Evolutionary conservation across 179 eudicot species (phyloP), one percentile per base, ranked within the genome.

Genomic region (Camellia oleifera): DNA sequence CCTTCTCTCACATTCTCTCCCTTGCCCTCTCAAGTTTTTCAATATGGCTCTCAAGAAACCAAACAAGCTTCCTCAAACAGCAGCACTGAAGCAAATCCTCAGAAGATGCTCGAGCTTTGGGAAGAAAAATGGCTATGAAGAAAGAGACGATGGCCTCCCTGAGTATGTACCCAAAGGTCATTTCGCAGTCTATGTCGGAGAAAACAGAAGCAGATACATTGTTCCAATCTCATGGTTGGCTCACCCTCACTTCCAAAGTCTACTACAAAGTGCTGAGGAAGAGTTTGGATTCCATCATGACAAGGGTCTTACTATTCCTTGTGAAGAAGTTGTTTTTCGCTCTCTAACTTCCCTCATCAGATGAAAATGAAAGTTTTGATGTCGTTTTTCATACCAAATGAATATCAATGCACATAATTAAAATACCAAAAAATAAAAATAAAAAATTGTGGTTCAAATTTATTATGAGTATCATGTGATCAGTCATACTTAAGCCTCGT

Each of bases 101-200:
- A 87, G 82, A 69, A 88, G 82, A 79, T 89, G 86, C 71, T 90
- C 92, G 4, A 89, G 91, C 77, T 86, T 92, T 50, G 92, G 92
- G 18, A 86, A 84, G 83, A 83, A 83, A 63, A 14, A 68, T n/a
- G 78, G 57, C 14, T 6, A 79, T 5, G 85, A 78, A 8, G 40
- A 32, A 32, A 32, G 40, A 32, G 82, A 83, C 45, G 58, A 74
- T 69, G 86, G 76, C 0, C 74, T 76, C 52, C 88, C 87, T 15
- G 76, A 77, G 61, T 90, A 88, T 63, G 92, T 91, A n/a, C 92
- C 93, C 0, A 91, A 85, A 82, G 97, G 97, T 15, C 94, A 92
- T 79, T 92, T 92, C 60, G 93, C 83, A 5, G 94, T 92, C 3
- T 92, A 92, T 26, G 92, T 92, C 13, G 94, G 97, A 58, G 88